Evolutionary conservation across 257 asterid genomes (phyloP).

Genomic region (Pogostemon cablin): DNA sequence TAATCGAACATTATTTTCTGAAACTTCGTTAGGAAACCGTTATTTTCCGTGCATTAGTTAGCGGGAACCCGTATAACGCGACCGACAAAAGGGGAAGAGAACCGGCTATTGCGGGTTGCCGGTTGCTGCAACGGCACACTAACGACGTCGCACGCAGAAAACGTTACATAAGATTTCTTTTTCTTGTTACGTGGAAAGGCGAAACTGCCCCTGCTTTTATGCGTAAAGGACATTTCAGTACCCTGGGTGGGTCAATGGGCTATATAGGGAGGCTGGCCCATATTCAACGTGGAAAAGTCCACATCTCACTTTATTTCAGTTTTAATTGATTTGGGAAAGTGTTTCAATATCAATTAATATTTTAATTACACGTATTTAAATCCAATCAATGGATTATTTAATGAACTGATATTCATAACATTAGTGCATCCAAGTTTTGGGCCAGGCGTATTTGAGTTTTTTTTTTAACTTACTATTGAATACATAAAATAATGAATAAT

Average conservation of each 20-base stretch:
- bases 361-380: no score
- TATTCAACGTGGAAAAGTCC: background rate
- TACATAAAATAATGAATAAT: no score
- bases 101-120: slow-evolving; percentile 60
- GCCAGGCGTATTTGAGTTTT: no score
- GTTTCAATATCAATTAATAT: no score
- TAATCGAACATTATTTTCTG: background rate
- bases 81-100: slow-evolving; percentile 49
- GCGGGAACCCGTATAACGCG: slow-evolving; percentile 58
- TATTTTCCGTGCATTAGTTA: slow-evolving; percentile 36
- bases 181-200: slow-evolving; percentile 9
- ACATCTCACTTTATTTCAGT: background rate
- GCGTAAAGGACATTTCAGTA: background rate
- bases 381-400: no score
- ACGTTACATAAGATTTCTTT: background rate
- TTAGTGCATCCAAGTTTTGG: no score
- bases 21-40: slow-evolving; percentile 19
- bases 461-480: no score
- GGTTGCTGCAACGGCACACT: slow-evolving; percentile 45
- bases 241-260: slow-evolving; percentile 13
- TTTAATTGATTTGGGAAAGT: background rate
- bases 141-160: slow-evolving; percentile 38
- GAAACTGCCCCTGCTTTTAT: slow-evolving; percentile 9
- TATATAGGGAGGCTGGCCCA: slow-evolving; percentile 24
- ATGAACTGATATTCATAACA: no score